Evolutionary conservation across 768 basidiomycete genomes (phyloP), one percentile per base, ranked within the genome.

Genomic region (Amanita thiersii): DNA sequence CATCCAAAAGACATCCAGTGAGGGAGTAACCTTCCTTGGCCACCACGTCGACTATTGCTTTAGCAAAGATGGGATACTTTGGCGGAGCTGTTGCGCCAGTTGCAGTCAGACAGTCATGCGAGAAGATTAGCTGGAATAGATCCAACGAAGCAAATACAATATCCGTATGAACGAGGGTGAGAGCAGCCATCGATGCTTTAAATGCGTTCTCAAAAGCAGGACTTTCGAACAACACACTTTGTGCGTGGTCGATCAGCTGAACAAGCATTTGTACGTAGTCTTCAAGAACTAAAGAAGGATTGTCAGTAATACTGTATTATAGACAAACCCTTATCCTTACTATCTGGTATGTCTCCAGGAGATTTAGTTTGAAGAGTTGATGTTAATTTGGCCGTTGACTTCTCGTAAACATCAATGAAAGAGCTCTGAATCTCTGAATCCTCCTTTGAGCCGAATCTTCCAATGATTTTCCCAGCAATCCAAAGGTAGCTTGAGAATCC

Each of bases 391-490:
- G 66, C 69, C 12, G 87, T 94, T 9, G 81, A 74, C 30, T 74
- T 68, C 53, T 94, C 91, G 53, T 84, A 91, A 26, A 86, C 58
- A 14, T 70, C 69, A 41, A 69, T 64, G 47, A 90, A 73, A 5
- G 83, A 64, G 4, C 54, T 60, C 24, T 75, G 75, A 20, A 96
- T 53, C 33, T 60, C 56, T 3, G 68, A 53, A 47, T 81, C 70
- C 25, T 76, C 70, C 43, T 79, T 77, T 34, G 78, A 68, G 12
- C 85, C 89, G 54, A 86, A 96, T 49, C 77, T 73, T 23, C 69
- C 69, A n/a, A 89, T 72, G 19, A 87, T 60, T 61, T 97, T 97
- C 32, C 90, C 86, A 21, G 79, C 81, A 45, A 98, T 87, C 96
- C 96, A 99, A 15, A 98, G 59, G 61, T 89, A 98, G 49, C 86